A percentile compares a stretch with the other conserved stretches of the same genome.
These are phyloP conservation scores for Oryza glaberrima DNA, from an alignment of 176 grass and related monocot genomes.

Conservation along the genomic window DNA sequence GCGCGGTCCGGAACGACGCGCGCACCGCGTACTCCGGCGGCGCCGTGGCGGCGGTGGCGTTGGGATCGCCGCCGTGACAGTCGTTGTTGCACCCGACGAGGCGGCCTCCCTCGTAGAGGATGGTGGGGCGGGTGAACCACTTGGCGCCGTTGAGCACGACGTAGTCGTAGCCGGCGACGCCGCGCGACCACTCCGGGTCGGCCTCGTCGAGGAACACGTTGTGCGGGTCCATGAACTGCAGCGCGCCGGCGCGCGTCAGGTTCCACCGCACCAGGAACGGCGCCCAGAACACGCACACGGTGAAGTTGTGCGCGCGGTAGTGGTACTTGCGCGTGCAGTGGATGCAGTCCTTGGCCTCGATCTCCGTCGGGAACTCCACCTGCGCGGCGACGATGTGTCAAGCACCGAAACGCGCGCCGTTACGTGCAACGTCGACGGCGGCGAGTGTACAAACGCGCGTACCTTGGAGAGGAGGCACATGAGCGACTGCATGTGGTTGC, in stretches of 20 bases:
- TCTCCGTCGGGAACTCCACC: slow-evolving; percentile 47
- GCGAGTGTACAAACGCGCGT: not conserved
- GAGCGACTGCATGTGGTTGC: slow-evolving; percentile 77
- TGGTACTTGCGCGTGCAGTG: slow-evolving; percentile 61
- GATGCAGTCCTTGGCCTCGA: slow-evolving; percentile 44
- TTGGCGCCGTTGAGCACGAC: slow-evolving; percentile 63
- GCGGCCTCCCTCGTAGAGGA: slow-evolving; percentile 48
- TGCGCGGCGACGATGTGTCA: not conserved
- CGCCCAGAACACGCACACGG: slow-evolving; percentile 59
- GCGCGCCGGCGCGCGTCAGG: slow-evolving; percentile 42
- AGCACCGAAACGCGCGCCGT: not conserved
- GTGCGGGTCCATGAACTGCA: slow-evolving; percentile 64
- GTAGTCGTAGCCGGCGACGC: slow-evolving; percentile 56
- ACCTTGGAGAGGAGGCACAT: slow-evolving; percentile 67
- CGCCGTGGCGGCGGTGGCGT: not conserved
- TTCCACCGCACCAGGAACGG: slow-evolving; percentile 65
- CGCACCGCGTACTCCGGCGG: slow-evolving; percentile 23
- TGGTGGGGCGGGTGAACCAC: slow-evolving; percentile 62
- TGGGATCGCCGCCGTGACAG: not conserved
- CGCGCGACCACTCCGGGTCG: slow-evolving; percentile 51
- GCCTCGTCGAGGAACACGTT: slow-evolving; percentile 73
- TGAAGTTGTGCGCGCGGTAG: slow-evolving; percentile 55
- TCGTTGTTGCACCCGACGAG: slow-evolving; percentile 56
- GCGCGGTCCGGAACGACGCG: slow-evolving; percentile 49
- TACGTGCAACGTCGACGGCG: not conserved